Conservation (phyloP, 805 yeast genomes). For the Torulaspora maleeae region DNA sequence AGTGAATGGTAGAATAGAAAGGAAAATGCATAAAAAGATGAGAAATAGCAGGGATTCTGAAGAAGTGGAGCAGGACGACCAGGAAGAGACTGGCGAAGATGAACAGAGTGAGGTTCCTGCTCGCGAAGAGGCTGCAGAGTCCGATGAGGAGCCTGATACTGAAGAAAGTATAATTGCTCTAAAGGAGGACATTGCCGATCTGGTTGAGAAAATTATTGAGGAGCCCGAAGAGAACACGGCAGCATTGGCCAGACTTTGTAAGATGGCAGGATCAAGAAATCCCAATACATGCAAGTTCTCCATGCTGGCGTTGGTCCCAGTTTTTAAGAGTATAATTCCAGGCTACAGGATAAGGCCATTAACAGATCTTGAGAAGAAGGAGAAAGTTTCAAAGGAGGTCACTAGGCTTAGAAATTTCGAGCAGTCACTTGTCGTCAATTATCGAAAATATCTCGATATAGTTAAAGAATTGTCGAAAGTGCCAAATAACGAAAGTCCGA, state of each 20-base stretch:
- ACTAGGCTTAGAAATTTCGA: conserved; percentile 74
- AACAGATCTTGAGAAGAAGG: conserved; percentile 73
- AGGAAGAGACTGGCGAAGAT: conserved; percentile 22
- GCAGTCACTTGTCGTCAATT: conserved; percentile 66
- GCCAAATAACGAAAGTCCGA: conserved; percentile 34
- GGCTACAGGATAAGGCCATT: conserved; percentile 81
- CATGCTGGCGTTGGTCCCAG: conserved; percentile 72
- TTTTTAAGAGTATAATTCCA: conserved; percentile 82
- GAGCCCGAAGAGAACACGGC: conserved; percentile 83
- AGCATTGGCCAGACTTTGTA: conserved; percentile 59
- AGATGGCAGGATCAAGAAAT: conserved; percentile 65
- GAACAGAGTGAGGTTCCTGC: conserved; percentile 28
- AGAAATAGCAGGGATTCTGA: conserved; percentile 11
- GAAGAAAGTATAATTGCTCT: conserved; percentile 53
- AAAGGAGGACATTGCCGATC: conserved; percentile 78
- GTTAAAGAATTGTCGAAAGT: conserved; percentile 43
- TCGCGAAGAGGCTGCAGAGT: conserved; percentile 28
- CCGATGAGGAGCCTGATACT: conserved; percentile 42
- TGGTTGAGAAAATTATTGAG: conserved; percentile 73
- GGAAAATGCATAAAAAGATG: conserved; percentile 45
- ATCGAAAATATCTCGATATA: conserved; percentile 59
- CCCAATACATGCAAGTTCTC: conserved; percentile 65
- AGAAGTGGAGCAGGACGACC: conserved; percentile 16
- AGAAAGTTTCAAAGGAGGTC: conserved; percentile 79
- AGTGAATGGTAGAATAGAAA: conserved; percentile 66